Percentiles rank a stretch among this genome's conserved stretches.
These are phyloP conservation scores for Aegilops speltoides DNA, from an alignment of 176 grass and related monocot species.

Conservation along the genomic window DNA sequence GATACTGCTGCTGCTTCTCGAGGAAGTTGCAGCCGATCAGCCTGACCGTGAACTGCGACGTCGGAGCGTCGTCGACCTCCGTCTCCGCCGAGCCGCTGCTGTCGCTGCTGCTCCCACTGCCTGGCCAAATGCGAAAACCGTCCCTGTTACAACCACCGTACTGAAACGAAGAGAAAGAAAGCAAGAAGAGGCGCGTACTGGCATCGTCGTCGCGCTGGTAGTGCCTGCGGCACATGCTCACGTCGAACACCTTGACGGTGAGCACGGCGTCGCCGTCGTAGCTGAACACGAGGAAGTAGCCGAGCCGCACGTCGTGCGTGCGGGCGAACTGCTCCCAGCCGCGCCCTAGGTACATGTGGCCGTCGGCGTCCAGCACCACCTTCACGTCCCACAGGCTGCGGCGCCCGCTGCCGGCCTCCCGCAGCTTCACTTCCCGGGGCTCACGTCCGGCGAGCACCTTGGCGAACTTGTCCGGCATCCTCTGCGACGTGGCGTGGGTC, in stretches of 20 bases:
- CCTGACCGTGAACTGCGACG: slow-evolving; percentile 35
- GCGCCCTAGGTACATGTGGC: slow-evolving; percentile 1
- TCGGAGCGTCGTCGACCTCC: neutral
- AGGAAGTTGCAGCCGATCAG: slow-evolving; percentile 22
- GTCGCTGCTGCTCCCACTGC: neutral
- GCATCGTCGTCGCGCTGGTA: neutral
- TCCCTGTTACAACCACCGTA: no score
- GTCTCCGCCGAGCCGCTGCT: neutral
- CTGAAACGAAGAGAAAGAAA: no score
- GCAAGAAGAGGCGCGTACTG: neutral
- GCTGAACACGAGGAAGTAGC: slow-evolving; percentile 29
- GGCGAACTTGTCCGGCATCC: slow-evolving; percentile 25
- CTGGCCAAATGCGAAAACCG: neutral
- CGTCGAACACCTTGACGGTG: slow-evolving; percentile 39
- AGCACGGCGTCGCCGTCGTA: slow-evolving; percentile 12
- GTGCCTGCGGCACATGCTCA: slow-evolving; percentile 23
- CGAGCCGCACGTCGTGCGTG: slow-evolving; percentile 16
- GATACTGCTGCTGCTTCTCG: slow-evolving; percentile 39
- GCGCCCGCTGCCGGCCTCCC: neutral
- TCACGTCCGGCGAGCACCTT: neutral
- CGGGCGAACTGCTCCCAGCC: slow-evolving; percentile 37
- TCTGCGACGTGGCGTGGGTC: slow-evolving; percentile 6
- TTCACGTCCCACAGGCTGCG: slow-evolving; percentile 23
- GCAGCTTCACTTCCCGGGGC: slow-evolving; percentile 29
- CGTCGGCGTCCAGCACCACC: slow-evolving; percentile 14